Conservation (phyloP, 305 asterid species). For the Fraxinus platypoda region DNA sequence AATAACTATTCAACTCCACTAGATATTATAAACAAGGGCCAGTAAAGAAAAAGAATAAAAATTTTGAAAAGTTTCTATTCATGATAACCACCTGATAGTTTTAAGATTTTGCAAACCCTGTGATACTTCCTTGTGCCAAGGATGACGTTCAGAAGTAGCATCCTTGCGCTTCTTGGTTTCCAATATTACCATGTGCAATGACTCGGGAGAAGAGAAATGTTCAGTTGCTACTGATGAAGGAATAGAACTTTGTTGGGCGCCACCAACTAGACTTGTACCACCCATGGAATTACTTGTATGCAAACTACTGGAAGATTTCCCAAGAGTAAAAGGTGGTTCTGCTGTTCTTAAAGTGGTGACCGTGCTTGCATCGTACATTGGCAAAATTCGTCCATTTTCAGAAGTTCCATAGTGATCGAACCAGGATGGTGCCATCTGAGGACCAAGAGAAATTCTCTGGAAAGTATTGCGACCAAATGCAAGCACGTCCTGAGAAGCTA, state of each 20-base stretch:
- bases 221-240: slow-evolving; percentile 35
- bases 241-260: slow-evolving; percentile 29
- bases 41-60: neutral
- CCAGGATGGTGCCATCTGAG: slow-evolving; percentile 79
- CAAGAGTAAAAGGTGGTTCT: slow-evolving; percentile 43
- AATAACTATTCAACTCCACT: slow-evolving; percentile 1
- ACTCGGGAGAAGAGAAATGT: slow-evolving; percentile 43
- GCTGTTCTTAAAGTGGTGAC: slow-evolving; percentile 33
- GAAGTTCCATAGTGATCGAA: slow-evolving; percentile 52
- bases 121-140: slow-evolving; percentile 72
- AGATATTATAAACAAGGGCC: neutral
- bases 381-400: slow-evolving; percentile 49
- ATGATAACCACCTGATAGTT: slow-evolving; percentile 49
- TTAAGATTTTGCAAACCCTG: slow-evolving; percentile 39
- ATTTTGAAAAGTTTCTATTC: slow-evolving; percentile 1
- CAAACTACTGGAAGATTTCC: slow-evolving; percentile 40
- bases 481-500: slow-evolving; percentile 35
- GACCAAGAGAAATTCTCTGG: slow-evolving; percentile 34
- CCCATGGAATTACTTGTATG: slow-evolving; percentile 39
- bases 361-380: slow-evolving; percentile 34
- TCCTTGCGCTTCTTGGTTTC: slow-evolving; percentile 66
- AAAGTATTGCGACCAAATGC: slow-evolving; percentile 37
- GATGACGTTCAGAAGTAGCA: slow-evolving; percentile 52
- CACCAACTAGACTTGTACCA: slow-evolving; percentile 41
- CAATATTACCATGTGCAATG: slow-evolving; percentile 37